Conservation (phyloP, 169 alveolate species). For the Toxoplasma gondii region DNA sequence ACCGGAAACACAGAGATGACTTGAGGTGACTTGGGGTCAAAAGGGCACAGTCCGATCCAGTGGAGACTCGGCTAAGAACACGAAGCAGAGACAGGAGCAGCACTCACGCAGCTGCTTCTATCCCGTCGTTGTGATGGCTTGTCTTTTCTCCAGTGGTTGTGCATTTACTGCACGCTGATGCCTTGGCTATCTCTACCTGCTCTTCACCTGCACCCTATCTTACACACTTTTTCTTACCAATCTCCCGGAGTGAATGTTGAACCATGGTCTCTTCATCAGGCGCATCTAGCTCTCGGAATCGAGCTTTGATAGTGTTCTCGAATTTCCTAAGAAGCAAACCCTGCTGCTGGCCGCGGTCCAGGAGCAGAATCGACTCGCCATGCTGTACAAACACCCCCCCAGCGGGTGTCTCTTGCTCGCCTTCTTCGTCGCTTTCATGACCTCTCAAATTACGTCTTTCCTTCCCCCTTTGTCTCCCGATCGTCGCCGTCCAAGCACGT, state of each 20-base stretch:
- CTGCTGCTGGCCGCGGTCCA: not conserved
- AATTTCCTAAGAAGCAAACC: not conserved
- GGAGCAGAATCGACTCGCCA: slow-evolving; percentile 32
- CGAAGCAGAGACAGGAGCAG: too few relatives aligned
- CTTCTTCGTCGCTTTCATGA: not conserved
- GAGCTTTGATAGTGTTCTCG: not conserved
- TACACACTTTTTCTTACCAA: not conserved
- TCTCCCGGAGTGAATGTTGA: not conserved
- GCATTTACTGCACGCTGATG: too few relatives aligned
- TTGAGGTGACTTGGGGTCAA: too few relatives aligned
- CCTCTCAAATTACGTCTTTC: not conserved
- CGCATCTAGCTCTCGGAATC: not conserved
- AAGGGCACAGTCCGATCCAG: too few relatives aligned
- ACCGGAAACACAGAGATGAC: too few relatives aligned
- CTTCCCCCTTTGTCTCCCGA: not conserved
- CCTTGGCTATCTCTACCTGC: too few relatives aligned
- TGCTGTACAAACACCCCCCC: not conserved
- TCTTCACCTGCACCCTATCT: not conserved
- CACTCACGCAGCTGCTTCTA: too few relatives aligned
- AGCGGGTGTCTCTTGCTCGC: not conserved
- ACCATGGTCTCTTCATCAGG: slow-evolving; percentile 16
- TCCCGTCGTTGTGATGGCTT: too few relatives aligned
- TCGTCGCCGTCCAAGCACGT: not conserved
- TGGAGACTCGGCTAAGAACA: too few relatives aligned
- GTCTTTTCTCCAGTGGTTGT: too few relatives aligned